Percentiles rank a stretch among this genome's conserved stretches.
These are phyloP conservation scores for Colletotrichum spaethianum DNA, from an alignment of 2,329 filamentous ascomycete species.

Conservation along the genomic window DNA sequence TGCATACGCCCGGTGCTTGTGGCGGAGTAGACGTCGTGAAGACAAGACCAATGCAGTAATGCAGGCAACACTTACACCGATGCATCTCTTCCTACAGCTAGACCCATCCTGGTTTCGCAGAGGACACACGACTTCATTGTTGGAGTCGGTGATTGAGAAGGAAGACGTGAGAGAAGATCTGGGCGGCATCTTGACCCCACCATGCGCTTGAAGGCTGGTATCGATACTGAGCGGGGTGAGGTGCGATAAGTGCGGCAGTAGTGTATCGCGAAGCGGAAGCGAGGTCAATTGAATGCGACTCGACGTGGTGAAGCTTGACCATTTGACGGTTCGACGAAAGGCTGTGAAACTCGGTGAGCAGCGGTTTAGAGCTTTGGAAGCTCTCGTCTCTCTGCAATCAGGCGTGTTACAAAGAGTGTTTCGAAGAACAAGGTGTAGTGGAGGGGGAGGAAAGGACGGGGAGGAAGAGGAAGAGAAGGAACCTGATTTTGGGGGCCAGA, in stretches of 20 bases:
- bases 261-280: conserved; percentile 40
- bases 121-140: conserved; percentile 97
- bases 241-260: conserved; percentile 45
- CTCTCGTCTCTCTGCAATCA: conserved; percentile 35
- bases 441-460: conserved; percentile 42
- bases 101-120: conserved; percentile 96
- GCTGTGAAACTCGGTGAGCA: conserved; percentile 30
- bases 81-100: conserved; percentile 96
- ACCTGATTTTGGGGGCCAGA: conserved; percentile 41
- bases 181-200: conserved; percentile 86
- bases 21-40: conserved; percentile 29
- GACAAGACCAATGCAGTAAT: conserved; percentile 5
- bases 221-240: conserved; percentile 54
- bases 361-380: conserved; percentile 37
- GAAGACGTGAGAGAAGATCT: conserved; percentile 89
- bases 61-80: conserved; percentile 82
- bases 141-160: conserved; percentile 92
- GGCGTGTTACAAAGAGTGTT: conserved; percentile 49
- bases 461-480: conserved; percentile 44
- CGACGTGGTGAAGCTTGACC: conserved; percentile 40
- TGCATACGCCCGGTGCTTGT: conserved; percentile 16
- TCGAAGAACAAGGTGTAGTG: conserved; percentile 42
- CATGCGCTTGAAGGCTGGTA: conserved; percentile 58
- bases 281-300: conserved; percentile 52
- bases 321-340: conserved; percentile 29